Evolutionary conservation across 805 yeast genomes (phyloP), one percentile per base, ranked within the genome.

Genomic region (Yarrowia deformans): DNA sequence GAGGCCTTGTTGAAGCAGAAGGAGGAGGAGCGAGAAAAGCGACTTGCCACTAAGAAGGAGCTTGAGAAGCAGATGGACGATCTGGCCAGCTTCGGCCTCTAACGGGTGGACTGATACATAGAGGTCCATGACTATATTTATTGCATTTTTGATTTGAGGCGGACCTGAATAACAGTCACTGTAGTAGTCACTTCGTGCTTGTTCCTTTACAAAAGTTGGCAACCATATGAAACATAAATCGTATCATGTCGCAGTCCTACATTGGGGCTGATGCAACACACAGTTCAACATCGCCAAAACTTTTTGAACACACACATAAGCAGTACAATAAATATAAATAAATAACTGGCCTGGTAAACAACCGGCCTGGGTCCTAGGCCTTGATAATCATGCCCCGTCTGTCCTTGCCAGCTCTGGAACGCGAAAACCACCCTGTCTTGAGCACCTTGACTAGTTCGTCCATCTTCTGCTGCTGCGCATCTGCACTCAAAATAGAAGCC

Each of bases 401-500:
- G 54, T 75, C 78, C 54, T 76, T 76, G 18, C 73, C 77, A 0
- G 71, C 67, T 34, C 78, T 67, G 9, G 77, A 74, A 40, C 75
- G 61, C 16, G 73, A 70, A 52, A 76, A 71, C 77, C 78, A 79
- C 40, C 72, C 72, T 10, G 69, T 70, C 39, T 74, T 70, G 37
- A 76, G 69, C 1, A 72, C 69, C 48, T 69, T 67, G 16, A 85
- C 77, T 69, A 87, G 75, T 66, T 83, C 85, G 56, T 88, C 90
- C n/a, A 89, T 80, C n/a, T 84, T 80, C 49, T 79, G 80, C 73
- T 88, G 93, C 69, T 84, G 83, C 29, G 84, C 84, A 72, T 87
- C 89, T 8, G 78, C 80, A 0, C 88, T 82, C 55, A 84, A 84
- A 2, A 87, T 81, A 1, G 86, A 81, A 23, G 84, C 82, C 39